Conservation (phyloP, 371 early-diverging fungal species). For the Syncephalastrum monosporum region DNA sequence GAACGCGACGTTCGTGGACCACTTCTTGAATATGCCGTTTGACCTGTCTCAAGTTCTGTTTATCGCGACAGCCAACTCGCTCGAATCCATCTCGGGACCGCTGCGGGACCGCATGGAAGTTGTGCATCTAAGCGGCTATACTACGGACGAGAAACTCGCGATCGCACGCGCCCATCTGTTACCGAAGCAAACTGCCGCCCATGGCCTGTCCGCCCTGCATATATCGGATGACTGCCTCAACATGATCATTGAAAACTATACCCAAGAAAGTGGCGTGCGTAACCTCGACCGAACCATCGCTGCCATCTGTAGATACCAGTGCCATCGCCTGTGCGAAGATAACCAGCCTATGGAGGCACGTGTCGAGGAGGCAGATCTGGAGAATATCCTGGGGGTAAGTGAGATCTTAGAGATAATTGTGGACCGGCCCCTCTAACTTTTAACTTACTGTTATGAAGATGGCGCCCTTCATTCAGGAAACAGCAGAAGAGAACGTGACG, state of each 20-base stretch:
- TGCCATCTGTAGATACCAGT: constrained; percentile 67
- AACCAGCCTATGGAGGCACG: not conserved
- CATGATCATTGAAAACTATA: constrained; percentile 68
- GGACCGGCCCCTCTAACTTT: not conserved
- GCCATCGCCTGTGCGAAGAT: constrained; percentile 58
- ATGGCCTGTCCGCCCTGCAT: constrained; percentile 60
- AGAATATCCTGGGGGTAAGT: constrained; percentile 60
- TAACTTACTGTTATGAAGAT: constrained; percentile 20
- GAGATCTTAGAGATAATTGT: not conserved
- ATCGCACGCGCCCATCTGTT: constrained; percentile 52
- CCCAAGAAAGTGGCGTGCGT: constrained; percentile 82
- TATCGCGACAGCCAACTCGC: constrained; percentile 84
- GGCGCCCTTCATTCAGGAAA: constrained; percentile 62
- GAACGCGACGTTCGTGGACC: constrained; percentile 73
- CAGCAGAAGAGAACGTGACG: constrained; percentile 47
- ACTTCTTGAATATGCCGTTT: constrained; percentile 80
- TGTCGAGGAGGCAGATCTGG: constrained; percentile 39
- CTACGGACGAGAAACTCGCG: constrained; percentile 73
- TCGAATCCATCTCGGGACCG: constrained; percentile 77
- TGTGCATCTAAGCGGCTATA: constrained; percentile 82
- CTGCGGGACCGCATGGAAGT: constrained; percentile 88
- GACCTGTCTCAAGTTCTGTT: constrained; percentile 84
- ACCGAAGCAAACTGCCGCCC: constrained; percentile 73
- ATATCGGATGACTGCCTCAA: constrained; percentile 53
- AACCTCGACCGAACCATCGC: constrained; percentile 75